Percentiles rank a stretch among this genome's conserved stretches.
Evolutionary conservation across 2,329 filamentous ascomycete genomes (phyloP).

Genomic region (Calonectria ilicicola): DNA sequence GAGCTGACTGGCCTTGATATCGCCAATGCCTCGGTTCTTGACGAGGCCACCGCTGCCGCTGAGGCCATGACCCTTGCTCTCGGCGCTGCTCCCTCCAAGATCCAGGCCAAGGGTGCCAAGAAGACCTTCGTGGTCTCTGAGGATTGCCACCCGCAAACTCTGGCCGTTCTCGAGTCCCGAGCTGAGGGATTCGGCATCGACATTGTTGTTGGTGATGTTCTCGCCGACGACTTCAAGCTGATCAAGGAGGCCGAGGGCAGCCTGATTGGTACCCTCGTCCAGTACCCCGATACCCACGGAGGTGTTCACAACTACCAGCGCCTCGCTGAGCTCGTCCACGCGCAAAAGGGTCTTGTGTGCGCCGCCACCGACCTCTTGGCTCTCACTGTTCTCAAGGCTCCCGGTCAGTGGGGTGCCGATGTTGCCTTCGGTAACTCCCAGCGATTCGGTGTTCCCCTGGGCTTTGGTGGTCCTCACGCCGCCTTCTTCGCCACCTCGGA

Average conservation of each 20-base stretch:
- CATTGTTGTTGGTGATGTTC: constrained; percentile 80
- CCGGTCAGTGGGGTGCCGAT: constrained; percentile 94
- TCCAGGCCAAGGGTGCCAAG: constrained; percentile 73
- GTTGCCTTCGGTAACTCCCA: constrained; percentile 95
- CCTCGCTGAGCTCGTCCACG: constrained; percentile 82
- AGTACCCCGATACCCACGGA: constrained; percentile 92
- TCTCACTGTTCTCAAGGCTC: constrained; percentile 86
- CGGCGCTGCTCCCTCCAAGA: constrained; percentile 66
- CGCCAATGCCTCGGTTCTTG: constrained; percentile 89
- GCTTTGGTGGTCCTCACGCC: constrained; percentile 92
- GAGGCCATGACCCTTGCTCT: constrained; percentile 94
- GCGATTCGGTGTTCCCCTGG: constrained; percentile 90
- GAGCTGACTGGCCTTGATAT: constrained; percentile 90
- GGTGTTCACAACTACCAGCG: constrained; percentile 81
- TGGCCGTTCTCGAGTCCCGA: constrained; percentile 85
- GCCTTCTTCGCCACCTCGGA: constrained; percentile 87
- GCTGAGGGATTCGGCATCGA: constrained; percentile 91
- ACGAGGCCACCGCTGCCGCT: constrained; percentile 91
- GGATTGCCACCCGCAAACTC: constrained; percentile 86
- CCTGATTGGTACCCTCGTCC: constrained; percentile 87
- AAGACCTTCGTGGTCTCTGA: constrained; percentile 89
- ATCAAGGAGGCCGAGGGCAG: constrained; percentile 83
- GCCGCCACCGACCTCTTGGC: constrained; percentile 92
- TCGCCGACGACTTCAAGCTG: constrained; percentile 70
- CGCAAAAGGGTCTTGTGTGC: constrained; percentile 82